phyloP scores from a whole-genome alignment of 2,329 filamentous ascomycete genomes.

The Monilinia laxa region DNA sequence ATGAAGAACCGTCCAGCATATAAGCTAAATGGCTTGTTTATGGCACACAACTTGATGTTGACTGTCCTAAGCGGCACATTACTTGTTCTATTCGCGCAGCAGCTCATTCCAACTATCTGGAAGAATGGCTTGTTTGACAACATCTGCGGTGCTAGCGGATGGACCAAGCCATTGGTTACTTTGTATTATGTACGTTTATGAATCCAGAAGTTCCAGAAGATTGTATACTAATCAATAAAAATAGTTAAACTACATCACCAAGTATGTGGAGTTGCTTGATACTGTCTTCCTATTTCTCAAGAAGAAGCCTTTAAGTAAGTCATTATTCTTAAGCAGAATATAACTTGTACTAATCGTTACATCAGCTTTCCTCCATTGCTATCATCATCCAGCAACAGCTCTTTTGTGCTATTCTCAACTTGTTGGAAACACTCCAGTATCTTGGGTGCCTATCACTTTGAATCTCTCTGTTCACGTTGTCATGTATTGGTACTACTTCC shows the following conservation, averaged over 20 bases:
- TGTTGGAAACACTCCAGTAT: constrained; percentile 86
- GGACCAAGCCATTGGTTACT: constrained; percentile 91
- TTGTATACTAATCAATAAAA: constrained; percentile 43
- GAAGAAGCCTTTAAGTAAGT: constrained; percentile 92
- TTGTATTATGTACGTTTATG: constrained; percentile 82
- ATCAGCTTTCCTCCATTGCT: constrained; percentile 91
- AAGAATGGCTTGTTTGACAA: constrained; percentile 82
- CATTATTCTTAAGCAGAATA: background rate
- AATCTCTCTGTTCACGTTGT: constrained; percentile 94
- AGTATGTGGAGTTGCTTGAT: constrained; percentile 93
- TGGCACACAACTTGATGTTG: constrained; percentile 94
- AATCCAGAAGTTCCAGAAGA: background rate
- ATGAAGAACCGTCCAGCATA: constrained; percentile 85
- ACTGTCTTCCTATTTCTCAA: constrained; percentile 97
- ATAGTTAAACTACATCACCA: constrained; percentile 96
- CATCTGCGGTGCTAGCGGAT: constrained; percentile 85
- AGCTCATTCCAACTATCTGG: constrained; percentile 79
- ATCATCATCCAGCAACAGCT: constrained; percentile 95
- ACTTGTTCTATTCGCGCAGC: constrained; percentile 83
- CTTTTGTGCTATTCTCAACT: constrained; percentile 98
- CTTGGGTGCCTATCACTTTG: constrained; percentile 89
- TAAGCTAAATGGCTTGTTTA: constrained; percentile 85
- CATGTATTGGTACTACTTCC: constrained; percentile 99
- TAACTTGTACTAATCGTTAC: background rate
- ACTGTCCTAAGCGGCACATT: constrained; percentile 80